Evolutionary conservation across 257 asterid species (phyloP), one percentile per base, ranked within the genome.

Genomic region (Solanum tarijense): DNA sequence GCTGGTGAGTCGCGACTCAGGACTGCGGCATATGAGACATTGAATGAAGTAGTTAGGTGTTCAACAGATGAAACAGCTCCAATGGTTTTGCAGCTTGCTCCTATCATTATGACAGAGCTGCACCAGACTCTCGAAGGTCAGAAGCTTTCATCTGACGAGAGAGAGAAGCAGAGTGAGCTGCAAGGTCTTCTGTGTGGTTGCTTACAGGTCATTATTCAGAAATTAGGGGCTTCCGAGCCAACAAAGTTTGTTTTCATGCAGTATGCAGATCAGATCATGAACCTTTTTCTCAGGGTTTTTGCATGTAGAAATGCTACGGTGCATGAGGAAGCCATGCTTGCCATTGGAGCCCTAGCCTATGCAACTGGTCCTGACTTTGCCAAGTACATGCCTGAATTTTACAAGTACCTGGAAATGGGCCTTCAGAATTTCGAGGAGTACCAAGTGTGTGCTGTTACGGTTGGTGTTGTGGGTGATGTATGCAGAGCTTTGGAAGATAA

Each of bases 311-410:
- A 89, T 90, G 98, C 98, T 46, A 93, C 98, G n/a, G 98, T 92
- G 88, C 98, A 95, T 83, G 98, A 96, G 90, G 98, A 96, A 91
- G 98, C 98, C 4, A 96, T 96, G 98, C 98, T 96, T 87, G 94
- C 98, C 36, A 94, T 96, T 92, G 98, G 98, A 72, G 98, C 98
- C 23, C 94, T 95, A 79, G 98, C 98, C 90, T 93, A 96, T 88
- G 92, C 93, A 18, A 87, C 91, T 18, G 98, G 98, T 79, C 92
- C 93, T 0, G 93, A 90, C 90, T 96, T 96, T 52, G 94, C 90
- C 14, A 94, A 95, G 89, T 96, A 95, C 91, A 94, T 93, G 95
- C 92, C 96, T 35, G 98, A 96, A 32, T 94, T 96, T 89, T 96
- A 94, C 91, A 94, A 95, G 94, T 96, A 95, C 85, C 83, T 96